Evolutionary conservation across 208 protist genomes (phyloP), one percentile per base, ranked within the genome.

Genomic region (Herpetomonas tarakana): DNA sequence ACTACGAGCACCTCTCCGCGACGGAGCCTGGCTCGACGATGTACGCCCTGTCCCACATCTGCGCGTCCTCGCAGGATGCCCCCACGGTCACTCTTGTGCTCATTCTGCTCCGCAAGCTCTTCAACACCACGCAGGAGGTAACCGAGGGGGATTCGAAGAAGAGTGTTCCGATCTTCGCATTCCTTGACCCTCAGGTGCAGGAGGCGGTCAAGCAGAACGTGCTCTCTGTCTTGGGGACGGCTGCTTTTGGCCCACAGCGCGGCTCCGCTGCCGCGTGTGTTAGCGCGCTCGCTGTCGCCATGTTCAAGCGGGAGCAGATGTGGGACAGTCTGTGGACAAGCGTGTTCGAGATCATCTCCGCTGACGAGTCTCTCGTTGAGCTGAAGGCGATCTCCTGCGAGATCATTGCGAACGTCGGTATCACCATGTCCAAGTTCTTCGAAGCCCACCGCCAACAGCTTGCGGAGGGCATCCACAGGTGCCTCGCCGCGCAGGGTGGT

Each of bases 271-370:
- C 83, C 14, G 73, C 80, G 16, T 94, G 88, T 60, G 83, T 94
- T 26, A 83, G 78, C 49, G 81, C 81, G 6, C 59, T 94, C 4
- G 85, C 80, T 0, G 78, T 83, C 12, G 74, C 85, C 63, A 66
- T 92, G 30, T 77, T 78, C 52, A 50, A 74, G 46, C 30, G 75
- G 25, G 67, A 89, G 56, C 71, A 92, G 60, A 67, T 80, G 54
- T 94, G 88, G 86, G 62, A 35, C 27, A 76, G 86, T 56, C 72
- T 94, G 31, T 94, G 88, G 88, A 61, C 79, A 26, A 88, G 57
- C 58, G 65, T 92, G 39, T 83, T 94, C 52, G 50, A 63, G 29
- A 86, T 85, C 52, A 64, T 94, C 49, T 55, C 71, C 29, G 71
- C 78, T 3, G 39, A 51, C 14, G 75, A 77, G 19, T 80, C 85